A percentile compares a stretch with the other conserved stretches of the same genome.
Conservation (phyloP, 257 asterid genomes). For the Solanum etuberosum region DNA sequence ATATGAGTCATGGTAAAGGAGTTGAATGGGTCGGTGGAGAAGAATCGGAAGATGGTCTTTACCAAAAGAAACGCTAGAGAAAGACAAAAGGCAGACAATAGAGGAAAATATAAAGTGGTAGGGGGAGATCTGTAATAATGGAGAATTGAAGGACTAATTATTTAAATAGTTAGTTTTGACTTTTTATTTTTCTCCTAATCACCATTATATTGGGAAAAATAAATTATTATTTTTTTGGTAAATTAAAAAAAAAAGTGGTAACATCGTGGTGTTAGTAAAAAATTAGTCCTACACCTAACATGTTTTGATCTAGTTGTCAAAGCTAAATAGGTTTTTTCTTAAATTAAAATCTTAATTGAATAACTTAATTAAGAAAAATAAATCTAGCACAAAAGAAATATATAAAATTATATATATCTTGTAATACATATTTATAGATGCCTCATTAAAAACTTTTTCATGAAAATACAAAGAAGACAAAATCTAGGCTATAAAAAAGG, state of each 20-base stretch:
- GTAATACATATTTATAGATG: neutral
- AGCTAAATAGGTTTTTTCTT: neutral
- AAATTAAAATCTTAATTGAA: too few relatives aligned
- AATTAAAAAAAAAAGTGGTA: neutral
- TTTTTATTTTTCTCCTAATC: neutral
- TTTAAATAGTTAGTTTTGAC: neutral
- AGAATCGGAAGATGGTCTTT: neutral
- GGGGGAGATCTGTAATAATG: neutral
- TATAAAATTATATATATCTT: too few relatives aligned
- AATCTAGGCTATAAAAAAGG: neutral
- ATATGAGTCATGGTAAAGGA: slow-evolving; percentile 47
- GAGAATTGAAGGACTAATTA: neutral
- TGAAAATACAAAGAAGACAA: neutral
- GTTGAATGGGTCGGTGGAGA: slow-evolving; percentile 10
- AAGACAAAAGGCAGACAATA: neutral
- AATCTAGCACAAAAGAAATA: neutral
- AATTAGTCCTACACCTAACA: neutral
- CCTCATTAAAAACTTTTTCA: neutral
- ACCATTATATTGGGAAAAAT: neutral
- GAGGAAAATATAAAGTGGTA: neutral
- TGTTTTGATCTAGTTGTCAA: neutral
- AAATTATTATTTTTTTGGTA: neutral
- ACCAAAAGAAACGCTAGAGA: neutral
- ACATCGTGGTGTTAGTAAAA: neutral
- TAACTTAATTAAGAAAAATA: neutral